phyloP scores from a whole-genome alignment of 805 yeast species.

The Saccharomycopsis vini region DNA sequence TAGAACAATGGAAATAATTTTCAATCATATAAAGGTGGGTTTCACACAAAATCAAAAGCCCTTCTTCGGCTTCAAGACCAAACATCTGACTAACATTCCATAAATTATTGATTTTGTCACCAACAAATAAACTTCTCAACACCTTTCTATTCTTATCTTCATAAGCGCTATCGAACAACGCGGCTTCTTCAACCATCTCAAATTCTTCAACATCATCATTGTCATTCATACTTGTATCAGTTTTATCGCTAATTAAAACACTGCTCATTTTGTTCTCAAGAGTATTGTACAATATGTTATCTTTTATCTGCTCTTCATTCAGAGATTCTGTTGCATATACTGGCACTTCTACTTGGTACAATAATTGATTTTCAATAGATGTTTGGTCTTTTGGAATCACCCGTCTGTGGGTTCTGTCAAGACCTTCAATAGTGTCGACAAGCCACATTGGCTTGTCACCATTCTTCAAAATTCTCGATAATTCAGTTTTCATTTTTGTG shows the following conservation, averaged over 20 bases:
- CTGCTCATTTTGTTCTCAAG: slow-evolving; percentile 23
- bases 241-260: too few relatives aligned
- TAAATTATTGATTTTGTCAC: slow-evolving; percentile 61
- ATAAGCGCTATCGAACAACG: slow-evolving; percentile 28
- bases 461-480: slow-evolving; percentile 27
- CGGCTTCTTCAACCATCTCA: slow-evolving; percentile 38
- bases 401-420: slow-evolving; percentile 56
- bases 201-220: slow-evolving; percentile 26
- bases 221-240: slow-evolving; percentile 20
- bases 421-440: slow-evolving; percentile 63
- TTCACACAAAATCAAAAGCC: slow-evolving; percentile 62
- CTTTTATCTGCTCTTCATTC: too few relatives aligned
- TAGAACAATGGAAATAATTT: slow-evolving; percentile 50
- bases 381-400: slow-evolving; percentile 46
- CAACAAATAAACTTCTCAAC: slow-evolving; percentile 54
- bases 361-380: slow-evolving; percentile 35
- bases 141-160: slow-evolving; percentile 73
- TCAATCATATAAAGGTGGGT: slow-evolving; percentile 59
- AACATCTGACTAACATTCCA: slow-evolving; percentile 70
- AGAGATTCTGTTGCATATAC: too few relatives aligned
- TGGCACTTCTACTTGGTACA: slow-evolving; percentile 35
- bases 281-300: too few relatives aligned
- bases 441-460: slow-evolving; percentile 30
- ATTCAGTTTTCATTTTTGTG: slow-evolving; percentile 37
- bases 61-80: slow-evolving; percentile 72